These are phyloP conservation scores for Trichoderma gracile DNA, from an alignment of 2,329 filamentous ascomycete species.

Conservation along the genomic window DNA sequence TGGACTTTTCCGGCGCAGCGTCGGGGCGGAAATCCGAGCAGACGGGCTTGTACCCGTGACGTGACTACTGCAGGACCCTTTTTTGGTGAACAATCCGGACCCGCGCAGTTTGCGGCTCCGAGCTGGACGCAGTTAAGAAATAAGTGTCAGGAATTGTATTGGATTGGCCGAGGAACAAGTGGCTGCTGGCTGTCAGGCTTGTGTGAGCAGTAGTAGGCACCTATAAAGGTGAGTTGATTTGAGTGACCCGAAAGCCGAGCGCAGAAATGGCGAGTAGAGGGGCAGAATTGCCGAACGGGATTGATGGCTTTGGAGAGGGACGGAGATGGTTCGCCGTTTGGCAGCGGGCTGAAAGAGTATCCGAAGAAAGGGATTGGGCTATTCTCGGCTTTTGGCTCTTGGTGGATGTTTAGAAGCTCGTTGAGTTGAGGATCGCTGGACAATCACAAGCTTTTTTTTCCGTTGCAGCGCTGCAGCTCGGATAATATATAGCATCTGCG, in stretches of 20 bases:
- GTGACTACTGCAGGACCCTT: no score
- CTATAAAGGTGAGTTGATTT: no score
- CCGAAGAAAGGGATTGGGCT: not conserved
- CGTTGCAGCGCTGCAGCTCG: no score
- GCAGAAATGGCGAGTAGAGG: not conserved
- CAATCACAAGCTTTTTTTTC: no score
- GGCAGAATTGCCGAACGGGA: constrained; percentile 6
- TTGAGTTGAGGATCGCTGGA: no score
- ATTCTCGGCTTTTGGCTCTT: not conserved
- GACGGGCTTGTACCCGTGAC: no score
- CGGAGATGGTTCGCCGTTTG: constrained; percentile 11
- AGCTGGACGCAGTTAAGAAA: not conserved
- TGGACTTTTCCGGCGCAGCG: no score
- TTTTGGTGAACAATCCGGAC: no score
- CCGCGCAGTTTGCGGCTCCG: not conserved
- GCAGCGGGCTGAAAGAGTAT: constrained; percentile 1
- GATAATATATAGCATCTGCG: no score
- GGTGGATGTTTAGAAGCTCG: not conserved
- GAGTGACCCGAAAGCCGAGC: constrained; percentile 9
- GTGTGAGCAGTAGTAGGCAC: no score
- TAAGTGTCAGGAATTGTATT: not conserved
- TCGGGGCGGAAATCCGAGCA: no score
- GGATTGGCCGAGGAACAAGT: not conserved
- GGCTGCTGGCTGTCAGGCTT: not conserved
- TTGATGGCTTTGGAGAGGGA: not conserved